Evolutionary conservation across 176 grass and related monocot species (phyloP).

Genomic region (Echinochloa phyllopogon): DNA sequence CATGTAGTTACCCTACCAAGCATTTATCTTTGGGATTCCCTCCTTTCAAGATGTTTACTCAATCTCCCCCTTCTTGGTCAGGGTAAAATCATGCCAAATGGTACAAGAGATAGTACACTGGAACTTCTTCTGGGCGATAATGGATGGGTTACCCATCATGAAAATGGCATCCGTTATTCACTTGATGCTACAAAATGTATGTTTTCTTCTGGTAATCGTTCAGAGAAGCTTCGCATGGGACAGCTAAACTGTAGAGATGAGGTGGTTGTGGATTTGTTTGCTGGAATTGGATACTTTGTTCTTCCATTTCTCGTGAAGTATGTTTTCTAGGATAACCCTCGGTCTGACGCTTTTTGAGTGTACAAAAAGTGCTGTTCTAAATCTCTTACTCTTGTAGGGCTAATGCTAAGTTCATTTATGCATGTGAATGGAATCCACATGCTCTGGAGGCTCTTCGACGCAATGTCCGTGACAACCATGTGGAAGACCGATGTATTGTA

Average conservation of each 20-base stretch:
- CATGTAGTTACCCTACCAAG: conserved; percentile 7
- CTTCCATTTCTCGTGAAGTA: conserved; percentile 98
- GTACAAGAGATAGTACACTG: conserved; percentile 90
- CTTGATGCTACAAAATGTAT: conserved; percentile 96
- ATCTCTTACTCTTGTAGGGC: conserved; percentile 57
- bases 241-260: conserved; percentile 80
- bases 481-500: conserved; percentile 75
- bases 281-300: conserved; percentile 96
- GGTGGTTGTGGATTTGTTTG: conserved; percentile 89
- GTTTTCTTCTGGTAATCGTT: conserved; percentile 96
- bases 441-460: conserved; percentile 75
- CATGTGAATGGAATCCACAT: conserved; percentile 95
- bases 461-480: conserved; percentile 73
- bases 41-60: conserved; percentile 33
- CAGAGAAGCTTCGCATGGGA: conserved; percentile 90
- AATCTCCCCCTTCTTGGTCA: conserved; percentile 37
- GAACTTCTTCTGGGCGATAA: conserved; percentile 80
- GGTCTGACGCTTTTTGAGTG: neutral
- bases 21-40: conserved; percentile 25
- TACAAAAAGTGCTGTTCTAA: neutral
- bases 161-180: conserved; percentile 88
- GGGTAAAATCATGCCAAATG: conserved; percentile 83
- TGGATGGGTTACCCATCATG: conserved; percentile 82
- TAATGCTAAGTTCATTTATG: conserved; percentile 90
- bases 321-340: conserved; percentile 20